Evolutionary conservation across 805 yeast species (phyloP), one percentile per base, ranked within the genome.

Genomic region (Sugiyamaella lignohabitans): DNA sequence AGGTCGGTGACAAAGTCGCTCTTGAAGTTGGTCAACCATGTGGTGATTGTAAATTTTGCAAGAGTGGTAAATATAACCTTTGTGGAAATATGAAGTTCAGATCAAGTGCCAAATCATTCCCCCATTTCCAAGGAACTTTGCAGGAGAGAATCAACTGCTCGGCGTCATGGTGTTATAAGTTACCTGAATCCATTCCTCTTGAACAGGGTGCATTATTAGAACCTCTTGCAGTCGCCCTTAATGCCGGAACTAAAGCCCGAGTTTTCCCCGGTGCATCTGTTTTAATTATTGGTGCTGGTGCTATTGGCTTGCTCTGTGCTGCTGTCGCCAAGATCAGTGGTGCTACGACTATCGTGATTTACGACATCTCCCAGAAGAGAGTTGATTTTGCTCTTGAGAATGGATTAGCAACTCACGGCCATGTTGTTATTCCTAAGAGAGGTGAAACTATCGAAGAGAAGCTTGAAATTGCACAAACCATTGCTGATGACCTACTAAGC

Each of bases 81-180:
- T 85, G 94, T 61, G 91, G 93, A 5, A 78, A 80, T 53, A 84
- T 87, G 95, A 75, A 72, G n/a, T 87, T 87, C 69, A 93, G 95
- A 24, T 95, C 95, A 27, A 85, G 95, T 16, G 56, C 56, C 19
- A 52, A 52, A 35, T 23, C 47, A 6, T 52, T 38, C 41, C 95
- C 95, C 5, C 89, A 87, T 47, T 73, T 78, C 50, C 89, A 84
- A 59, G 94, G 91, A 44, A 87, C 96, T 4, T 70, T 87, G 55
- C 56, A 52, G 23, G 45, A 52, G 5, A 36, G 43, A 24, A 36
- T 52, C 46, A 52, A 52, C 40, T 76, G 83, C 56, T 93, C 93
- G 14, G 88, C 84, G 58, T 95, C 86, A 59, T 87, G 83, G 66
- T 76, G 87, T 60, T 82, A 80, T 56, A 83, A 82, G 63, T 70